These are phyloP conservation scores for Grigorovia yakushimaensis DNA, from an alignment of 805 yeast genomes.

Conservation along the genomic window DNA sequence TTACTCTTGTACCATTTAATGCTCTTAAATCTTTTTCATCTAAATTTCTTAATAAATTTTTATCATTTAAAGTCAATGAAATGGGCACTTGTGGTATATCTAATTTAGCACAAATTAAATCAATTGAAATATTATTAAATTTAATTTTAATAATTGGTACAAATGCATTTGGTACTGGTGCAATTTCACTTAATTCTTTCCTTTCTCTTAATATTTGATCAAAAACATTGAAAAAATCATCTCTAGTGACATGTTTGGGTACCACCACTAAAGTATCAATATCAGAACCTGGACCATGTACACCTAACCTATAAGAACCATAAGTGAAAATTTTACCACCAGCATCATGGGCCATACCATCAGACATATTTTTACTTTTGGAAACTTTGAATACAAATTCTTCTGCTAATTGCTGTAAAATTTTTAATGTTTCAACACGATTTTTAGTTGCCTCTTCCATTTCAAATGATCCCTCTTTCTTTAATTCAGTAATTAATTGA, in stretches of 20 bases:
- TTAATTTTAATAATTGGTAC: conserved; percentile 93
- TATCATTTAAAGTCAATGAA: conserved; percentile 68
- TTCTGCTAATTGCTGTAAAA: conserved; percentile 62
- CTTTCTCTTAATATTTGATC: conserved; percentile 57
- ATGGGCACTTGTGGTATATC: conserved; percentile 78
- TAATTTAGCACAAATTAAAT: conserved; percentile 74
- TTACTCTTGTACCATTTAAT: conserved; percentile 91
- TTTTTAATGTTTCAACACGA: conserved; percentile 63
- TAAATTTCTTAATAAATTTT: conserved; percentile 71
- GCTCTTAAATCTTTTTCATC: conserved; percentile 89
- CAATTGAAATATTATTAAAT: conserved; percentile 86
- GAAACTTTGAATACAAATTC: conserved; percentile 81
- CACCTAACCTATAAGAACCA: conserved; percentile 92
- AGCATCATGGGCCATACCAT: conserved; percentile 94
- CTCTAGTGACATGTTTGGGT: conserved; percentile 88
- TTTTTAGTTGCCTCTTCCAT: conserved; percentile 73
- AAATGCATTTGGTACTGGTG: conserved; percentile 92
- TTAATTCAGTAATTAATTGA: conserved; percentile 63
- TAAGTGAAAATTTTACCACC: conserved; percentile 96
- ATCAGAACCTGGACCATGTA: conserved; percentile 97
- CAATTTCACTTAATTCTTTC: conserved; percentile 80
- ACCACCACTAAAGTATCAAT: conserved; percentile 94
- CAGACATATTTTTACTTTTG: conserved; percentile 79
- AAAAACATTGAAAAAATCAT: conserved; percentile 81
- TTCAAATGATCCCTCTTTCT: conserved; percentile 81